A percentile compares a stretch with the other conserved stretches of the same genome.
Evolutionary conservation across 2,329 filamentous ascomycete genomes (phyloP).

Genomic region (Alternaria incomplexa): DNA sequence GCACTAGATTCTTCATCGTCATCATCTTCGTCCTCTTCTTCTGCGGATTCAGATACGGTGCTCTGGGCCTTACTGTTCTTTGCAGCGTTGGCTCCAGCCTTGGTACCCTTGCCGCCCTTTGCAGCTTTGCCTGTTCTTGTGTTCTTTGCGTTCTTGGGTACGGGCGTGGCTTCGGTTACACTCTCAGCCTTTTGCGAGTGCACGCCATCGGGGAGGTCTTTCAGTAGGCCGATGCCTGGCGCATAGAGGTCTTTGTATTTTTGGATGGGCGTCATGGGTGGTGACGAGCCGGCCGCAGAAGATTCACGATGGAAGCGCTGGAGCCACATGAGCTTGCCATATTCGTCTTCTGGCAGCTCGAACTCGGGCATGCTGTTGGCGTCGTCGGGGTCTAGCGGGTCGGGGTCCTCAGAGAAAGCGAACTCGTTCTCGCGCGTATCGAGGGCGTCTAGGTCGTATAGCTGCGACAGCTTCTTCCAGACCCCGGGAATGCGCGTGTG

Average conservation of each 20-base stretch:
- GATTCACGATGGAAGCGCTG: slow-evolving; percentile 42
- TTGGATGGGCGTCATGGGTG: slow-evolving; percentile 36
- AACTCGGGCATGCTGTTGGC: slow-evolving; percentile 47
- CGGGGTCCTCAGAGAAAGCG: slow-evolving; percentile 64
- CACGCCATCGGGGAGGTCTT: slow-evolving; percentile 35
- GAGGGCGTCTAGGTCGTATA: slow-evolving; percentile 85
- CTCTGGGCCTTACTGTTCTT: slow-evolving; percentile 42
- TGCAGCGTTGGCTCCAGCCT: slow-evolving; percentile 25
- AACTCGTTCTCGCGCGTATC: slow-evolving; percentile 77
- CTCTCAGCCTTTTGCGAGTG: slow-evolving; percentile 39
- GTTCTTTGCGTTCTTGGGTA: slow-evolving; percentile 36
- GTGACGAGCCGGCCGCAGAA: slow-evolving; percentile 37
- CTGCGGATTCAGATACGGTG: slow-evolving; percentile 42
- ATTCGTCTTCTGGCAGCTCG: slow-evolving; percentile 52
- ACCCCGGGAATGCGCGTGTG: slow-evolving; percentile 92
- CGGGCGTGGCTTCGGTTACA: slow-evolving; percentile 36
- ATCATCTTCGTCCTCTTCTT: slow-evolving; percentile 49
- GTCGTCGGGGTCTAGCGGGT: slow-evolving; percentile 50
- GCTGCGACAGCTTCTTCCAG: slow-evolving; percentile 82
- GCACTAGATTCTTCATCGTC: slow-evolving; percentile 40
- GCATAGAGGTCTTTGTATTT: slow-evolving; percentile 42
- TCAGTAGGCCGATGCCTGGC: slow-evolving; percentile 42
- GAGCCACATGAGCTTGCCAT: slow-evolving; percentile 53
- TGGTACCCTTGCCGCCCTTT: slow-evolving; percentile 33
- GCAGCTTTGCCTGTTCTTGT: slow-evolving; percentile 33